Evolutionary conservation across 139 green algal species (phyloP).

Genomic region (Chlamydomonas schloesseri): DNA sequence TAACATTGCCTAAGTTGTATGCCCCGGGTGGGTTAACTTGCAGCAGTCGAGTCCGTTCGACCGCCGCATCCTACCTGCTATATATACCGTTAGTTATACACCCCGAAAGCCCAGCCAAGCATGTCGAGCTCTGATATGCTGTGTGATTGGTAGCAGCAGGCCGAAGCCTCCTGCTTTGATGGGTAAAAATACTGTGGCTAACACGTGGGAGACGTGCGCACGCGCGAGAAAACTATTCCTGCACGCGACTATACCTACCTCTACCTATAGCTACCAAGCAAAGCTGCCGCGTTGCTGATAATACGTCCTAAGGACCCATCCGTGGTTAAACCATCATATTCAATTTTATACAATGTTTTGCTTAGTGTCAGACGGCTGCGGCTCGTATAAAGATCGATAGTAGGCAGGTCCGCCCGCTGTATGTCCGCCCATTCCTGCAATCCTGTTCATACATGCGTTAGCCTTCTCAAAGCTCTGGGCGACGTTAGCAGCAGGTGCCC

Average conservation of each 20-base stretch:
- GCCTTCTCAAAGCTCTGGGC: background rate
- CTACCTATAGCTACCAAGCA: too few relatives aligned
- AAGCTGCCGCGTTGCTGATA: background rate
- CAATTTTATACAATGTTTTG: background rate
- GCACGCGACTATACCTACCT: background rate
- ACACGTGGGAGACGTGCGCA: background rate
- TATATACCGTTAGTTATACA: too few relatives aligned
- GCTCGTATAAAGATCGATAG: background rate
- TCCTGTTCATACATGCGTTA: background rate
- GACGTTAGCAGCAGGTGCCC: too few relatives aligned
- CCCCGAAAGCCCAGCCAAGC: background rate
- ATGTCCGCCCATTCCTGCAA: background rate
- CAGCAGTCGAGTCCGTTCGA: background rate
- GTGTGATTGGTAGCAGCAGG: background rate
- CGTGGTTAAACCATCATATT: background rate
- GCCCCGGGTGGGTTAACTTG: background rate
- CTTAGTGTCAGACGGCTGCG: background rate
- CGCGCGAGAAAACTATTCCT: background rate
- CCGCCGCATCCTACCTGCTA: background rate
- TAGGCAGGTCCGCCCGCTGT: too few relatives aligned
- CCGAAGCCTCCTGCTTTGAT: background rate
- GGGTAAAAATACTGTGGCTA: background rate
- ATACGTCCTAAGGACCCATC: background rate
- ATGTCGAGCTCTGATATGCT: background rate
- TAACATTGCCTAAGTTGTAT: background rate